These are phyloP conservation scores for Phytophthora quininea DNA, from an alignment of 352 stramenopile genomes.

Conservation along the genomic window DNA sequence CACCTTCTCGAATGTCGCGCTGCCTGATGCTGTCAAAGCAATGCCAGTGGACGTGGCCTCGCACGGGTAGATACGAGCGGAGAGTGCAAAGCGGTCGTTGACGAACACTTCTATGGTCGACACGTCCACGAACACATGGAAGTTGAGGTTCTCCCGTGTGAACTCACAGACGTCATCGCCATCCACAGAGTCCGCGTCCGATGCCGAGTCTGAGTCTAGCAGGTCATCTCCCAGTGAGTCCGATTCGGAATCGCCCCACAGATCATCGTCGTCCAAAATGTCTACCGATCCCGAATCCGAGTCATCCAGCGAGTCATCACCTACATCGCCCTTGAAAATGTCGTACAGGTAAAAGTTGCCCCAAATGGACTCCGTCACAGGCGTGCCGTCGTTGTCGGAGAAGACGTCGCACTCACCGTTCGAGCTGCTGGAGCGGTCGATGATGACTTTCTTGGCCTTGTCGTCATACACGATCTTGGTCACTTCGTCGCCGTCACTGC, in stretches of 20 bases:
- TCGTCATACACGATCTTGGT: conserved; percentile 74
- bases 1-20: conserved; percentile 63
- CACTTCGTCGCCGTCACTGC: conserved; percentile 46
- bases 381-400: conserved; percentile 35
- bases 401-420: conserved; percentile 53
- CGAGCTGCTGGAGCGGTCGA: conserved; percentile 61
- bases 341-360: conserved; percentile 72
- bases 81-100: conserved; percentile 71
- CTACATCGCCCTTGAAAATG: conserved; percentile 31
- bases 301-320: conserved; percentile 7
- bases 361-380: conserved; percentile 41
- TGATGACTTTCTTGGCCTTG: conserved; percentile 58
- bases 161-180: conserved; percentile 45
- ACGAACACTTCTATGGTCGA: conserved; percentile 77
- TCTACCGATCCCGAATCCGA: no score
- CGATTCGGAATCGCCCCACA: no score
- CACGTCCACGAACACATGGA: conserved; percentile 74
- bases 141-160: conserved; percentile 51
- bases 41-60: conserved; percentile 64
- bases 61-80: conserved; percentile 71
- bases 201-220: no score
- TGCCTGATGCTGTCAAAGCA: conserved; percentile 47
- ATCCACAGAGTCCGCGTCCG: no score
- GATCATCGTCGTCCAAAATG: no score
- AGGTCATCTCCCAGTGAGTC: no score